Percentiles rank a stretch among this genome's conserved stretches.
These are phyloP conservation scores for Pulveroboletus ravenelii DNA, from an alignment of 768 basidiomycete genomes.

Conservation along the genomic window DNA sequence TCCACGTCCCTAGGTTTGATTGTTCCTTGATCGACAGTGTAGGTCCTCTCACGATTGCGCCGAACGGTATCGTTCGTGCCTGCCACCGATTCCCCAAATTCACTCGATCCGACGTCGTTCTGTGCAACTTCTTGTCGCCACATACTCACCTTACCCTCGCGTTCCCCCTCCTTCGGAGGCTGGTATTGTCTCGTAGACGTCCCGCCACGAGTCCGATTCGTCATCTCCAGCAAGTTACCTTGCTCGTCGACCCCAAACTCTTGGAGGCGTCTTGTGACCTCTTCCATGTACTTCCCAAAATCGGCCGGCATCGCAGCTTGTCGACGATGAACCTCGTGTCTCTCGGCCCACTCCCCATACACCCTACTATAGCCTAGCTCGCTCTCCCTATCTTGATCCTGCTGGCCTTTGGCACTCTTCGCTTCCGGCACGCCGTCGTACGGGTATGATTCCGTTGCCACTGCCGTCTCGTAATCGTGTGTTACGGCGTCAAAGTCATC, in stretches of 20 bases:
- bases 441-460: constrained; percentile 22
- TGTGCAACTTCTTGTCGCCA: constrained; percentile 54
- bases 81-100: constrained; percentile 18
- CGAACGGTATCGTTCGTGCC: constrained; percentile 14
- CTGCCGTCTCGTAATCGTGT: constrained; percentile 24
- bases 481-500: constrained; percentile 31
- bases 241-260: constrained; percentile 30
- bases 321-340: constrained; percentile 22
- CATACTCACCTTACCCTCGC: constrained; percentile 39
- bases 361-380: constrained; percentile 25
- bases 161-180: constrained; percentile 13
- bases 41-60: constrained; percentile 9
- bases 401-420: constrained; percentile 11
- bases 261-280: constrained; percentile 35
- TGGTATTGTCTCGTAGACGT: constrained; percentile 1
- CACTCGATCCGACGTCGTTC: constrained; percentile 14
- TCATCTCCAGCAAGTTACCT: constrained; percentile 19
- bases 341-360: constrained; percentile 32
- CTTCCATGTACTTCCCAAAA: constrained; percentile 25
- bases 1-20: constrained; percentile 20
- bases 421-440: constrained; percentile 25
- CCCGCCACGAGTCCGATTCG: constrained; percentile 11
- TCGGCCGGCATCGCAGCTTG: constrained; percentile 23
- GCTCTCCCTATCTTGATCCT: constrained; percentile 1
- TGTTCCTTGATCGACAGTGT: constrained; percentile 9